These are phyloP conservation scores for Scedosporium apiospermum DNA, from an alignment of 2,329 filamentous ascomycete species.

Conservation along the genomic window DNA sequence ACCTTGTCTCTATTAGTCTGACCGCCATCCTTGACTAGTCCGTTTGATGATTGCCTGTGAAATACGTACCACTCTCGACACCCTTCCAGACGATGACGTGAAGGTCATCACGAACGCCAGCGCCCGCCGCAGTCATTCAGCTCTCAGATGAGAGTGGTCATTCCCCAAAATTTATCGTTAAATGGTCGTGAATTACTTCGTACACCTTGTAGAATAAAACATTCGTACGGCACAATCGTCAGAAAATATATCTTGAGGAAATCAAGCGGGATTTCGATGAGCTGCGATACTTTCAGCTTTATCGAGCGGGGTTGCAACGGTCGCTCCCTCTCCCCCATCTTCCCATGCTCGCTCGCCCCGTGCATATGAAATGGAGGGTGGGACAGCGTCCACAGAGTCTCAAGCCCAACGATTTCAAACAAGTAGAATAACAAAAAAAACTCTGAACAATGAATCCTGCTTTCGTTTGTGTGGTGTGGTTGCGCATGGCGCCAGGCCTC, in stretches of 20 bases:
- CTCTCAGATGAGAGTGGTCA: too few relatives aligned
- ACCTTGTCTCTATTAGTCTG: background rate
- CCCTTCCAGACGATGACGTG: background rate
- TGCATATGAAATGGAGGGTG: background rate
- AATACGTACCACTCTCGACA: background rate
- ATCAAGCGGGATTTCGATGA: background rate
- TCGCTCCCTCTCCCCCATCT: background rate
- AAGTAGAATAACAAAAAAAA: background rate
- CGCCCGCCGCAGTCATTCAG: background rate
- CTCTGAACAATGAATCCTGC: background rate
- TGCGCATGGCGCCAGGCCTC: background rate
- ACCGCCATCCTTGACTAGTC: background rate
- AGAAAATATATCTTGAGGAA: background rate
- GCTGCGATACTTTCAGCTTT: background rate
- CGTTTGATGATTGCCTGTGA: background rate
- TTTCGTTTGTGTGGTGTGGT: background rate
- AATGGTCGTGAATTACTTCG: too few relatives aligned
- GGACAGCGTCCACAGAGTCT: background rate
- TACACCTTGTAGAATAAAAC: too few relatives aligned
- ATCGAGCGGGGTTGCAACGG: background rate
- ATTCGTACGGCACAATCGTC: background rate
- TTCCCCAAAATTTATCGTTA: too few relatives aligned
- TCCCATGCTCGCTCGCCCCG: background rate
- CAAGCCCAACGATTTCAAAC: background rate
- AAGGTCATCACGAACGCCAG: background rate